Conservation (phyloP, 306 rosid genomes). For the Cucumis melo region DNA sequence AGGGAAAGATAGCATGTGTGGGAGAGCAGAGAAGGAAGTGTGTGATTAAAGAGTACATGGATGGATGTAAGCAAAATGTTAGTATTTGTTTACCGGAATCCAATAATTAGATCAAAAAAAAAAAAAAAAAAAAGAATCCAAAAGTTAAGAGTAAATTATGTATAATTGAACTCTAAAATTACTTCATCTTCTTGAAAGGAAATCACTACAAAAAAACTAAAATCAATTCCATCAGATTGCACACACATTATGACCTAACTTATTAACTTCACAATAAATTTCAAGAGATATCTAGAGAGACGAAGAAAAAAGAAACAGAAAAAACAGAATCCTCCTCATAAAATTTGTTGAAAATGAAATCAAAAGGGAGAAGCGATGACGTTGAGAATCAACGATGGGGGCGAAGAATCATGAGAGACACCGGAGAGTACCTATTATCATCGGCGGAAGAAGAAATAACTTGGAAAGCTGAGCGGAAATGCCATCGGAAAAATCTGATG, state of each 20-base stretch:
- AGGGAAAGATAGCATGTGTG: no score
- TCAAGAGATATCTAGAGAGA: background rate
- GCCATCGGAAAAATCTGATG: slow-evolving; percentile 23
- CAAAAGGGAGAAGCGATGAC: background rate
- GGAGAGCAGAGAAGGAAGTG: no score
- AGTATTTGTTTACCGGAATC: no score
- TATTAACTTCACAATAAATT: background rate
- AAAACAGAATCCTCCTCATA: background rate
- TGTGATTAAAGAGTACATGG: no score
- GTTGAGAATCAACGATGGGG: slow-evolving; percentile 27
- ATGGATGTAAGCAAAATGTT: no score
- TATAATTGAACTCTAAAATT: background rate
- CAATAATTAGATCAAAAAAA: no score
- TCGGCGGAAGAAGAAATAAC: slow-evolving; percentile 18
- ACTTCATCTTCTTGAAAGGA: background rate
- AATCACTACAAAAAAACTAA: background rate
- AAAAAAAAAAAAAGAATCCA: no score
- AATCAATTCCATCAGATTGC: background rate
- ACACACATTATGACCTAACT: background rate
- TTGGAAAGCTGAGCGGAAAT: slow-evolving; percentile 10
- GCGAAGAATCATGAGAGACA: slow-evolving; percentile 37
- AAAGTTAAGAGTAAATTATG: no score
- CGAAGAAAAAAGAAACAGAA: background rate
- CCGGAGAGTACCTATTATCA: slow-evolving; percentile 26
- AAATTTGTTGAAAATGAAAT: background rate